Evolutionary conservation across 2,329 filamentous ascomycete species (phyloP), one percentile per base, ranked within the genome.

Genomic region (Emmonsia crescens): DNA sequence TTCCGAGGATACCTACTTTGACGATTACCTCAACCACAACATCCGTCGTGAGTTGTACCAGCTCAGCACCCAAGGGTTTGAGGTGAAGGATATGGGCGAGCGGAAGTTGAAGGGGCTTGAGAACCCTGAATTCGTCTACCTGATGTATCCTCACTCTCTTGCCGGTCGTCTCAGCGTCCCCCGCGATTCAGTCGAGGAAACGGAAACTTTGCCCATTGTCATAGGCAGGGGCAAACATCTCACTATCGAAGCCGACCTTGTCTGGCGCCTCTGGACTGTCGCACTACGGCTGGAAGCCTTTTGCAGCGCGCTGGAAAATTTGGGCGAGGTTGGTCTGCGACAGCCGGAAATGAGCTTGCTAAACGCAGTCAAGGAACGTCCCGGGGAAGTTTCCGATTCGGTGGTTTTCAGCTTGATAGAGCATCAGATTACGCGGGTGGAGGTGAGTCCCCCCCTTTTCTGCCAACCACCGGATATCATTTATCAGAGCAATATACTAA

Each of bases 41-140:
- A 96, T 97, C 68, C 87, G 91, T 62, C 89, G 89, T 60, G 94
- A 99, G 74, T 80, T 99, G 24, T 85, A 91, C 57, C 89, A 89
- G 33, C 82, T 99, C 31, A 94, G 87, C 68, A 91, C 87, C 56
- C 91, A 96, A 75, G 94, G 94, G 8, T 99, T 97, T 70, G 91
- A 96, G 72, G 91, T 97, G 71, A 96, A 96, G 75, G 92, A 96
- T 69, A 88, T 96, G 73, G 94, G 94, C 57, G 92, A 97, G 75
- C 88, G 88, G 67, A 96, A 96, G 71, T 82, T 99, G 61, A 99
- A 99, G 77, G 94, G 94, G 36, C 85, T 99, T 14, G 94, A 99
- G 75, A 99, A 99, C 71, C 93, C 94, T 0, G 94, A 99, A 74
- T 88, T 91, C 64, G 88, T 99, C 67, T 97, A 96, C 76, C 86